Base-by-base conservation (phyloP, 805 yeast species). In the Jamesozyma jinghongensis region DNA sequence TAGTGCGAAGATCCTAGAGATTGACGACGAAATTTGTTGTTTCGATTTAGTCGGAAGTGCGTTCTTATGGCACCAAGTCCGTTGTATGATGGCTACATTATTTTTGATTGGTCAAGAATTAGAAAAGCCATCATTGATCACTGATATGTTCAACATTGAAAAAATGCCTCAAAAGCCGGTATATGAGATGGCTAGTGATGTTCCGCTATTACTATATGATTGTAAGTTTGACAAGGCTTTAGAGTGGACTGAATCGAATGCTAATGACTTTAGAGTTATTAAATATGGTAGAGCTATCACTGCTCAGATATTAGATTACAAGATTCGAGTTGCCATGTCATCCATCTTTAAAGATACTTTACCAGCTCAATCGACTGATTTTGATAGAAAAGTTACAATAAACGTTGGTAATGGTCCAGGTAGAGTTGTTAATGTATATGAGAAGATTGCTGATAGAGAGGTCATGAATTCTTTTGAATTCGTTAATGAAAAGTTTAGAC, bases 1-100 rank as follows among this genome's bases (percentile, higher is more conserved):
- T 31, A 61, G 67, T 37, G 69, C 86, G 0, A 58, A 67, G 7
- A 79, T 85, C 11, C 46, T 67, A 11, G 51, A 50, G 7, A 41
- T 65, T 2, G 40, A 45, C 12, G 61, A 68, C 26, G 75, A 73
- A 4, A 68, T 74, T 40, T 83, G 69, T 53, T 80, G 79, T 42
- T 77, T 90, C 58, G 87, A 86, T 56, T 65, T 92, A 40, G 70
- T 74, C 46, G 98, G 98, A 0, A 69, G 84, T 1, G 98, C 97
- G 7, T 92, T 92, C 51, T 63, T 92, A 41, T 92, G 97, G 97
- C 97, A 92, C 59, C 98, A 92, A 62, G 98, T 92, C 16, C 74
- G 98, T 43, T 87, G 95, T 50, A 92, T 92, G 92, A 75, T 87
- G 66, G 95, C 95, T 0, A 68, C 83, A 10, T 59, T 92, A 41